Evolutionary conservation across 1,284 basidiomycete species (phyloP).

Genomic region (Ustilago esculenta): DNA sequence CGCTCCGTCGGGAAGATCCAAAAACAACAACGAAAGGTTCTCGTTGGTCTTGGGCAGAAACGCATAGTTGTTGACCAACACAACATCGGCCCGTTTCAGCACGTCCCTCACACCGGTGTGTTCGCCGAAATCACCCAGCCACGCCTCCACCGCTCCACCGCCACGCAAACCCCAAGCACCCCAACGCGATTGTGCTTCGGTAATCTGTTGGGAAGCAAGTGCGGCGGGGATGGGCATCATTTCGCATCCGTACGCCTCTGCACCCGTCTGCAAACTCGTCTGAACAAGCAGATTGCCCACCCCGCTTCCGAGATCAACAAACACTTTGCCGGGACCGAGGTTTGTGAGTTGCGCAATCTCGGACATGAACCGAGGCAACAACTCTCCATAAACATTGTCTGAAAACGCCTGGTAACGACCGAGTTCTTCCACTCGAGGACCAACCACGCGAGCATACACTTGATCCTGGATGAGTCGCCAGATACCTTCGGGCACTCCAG

Average conservation of each 20-base stretch:
- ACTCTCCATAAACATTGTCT: slow-evolving; percentile 68
- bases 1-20: slow-evolving; percentile 71
- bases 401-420: slow-evolving; percentile 69
- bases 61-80: slow-evolving; percentile 72
- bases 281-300: slow-evolving; percentile 73
- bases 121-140: slow-evolving; percentile 71
- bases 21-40: slow-evolving; percentile 71
- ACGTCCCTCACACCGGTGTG: slow-evolving; percentile 64
- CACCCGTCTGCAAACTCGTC: slow-evolving; percentile 71
- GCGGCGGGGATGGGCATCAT: slow-evolving; percentile 70
- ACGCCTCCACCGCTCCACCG: slow-evolving; percentile 67
- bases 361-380: slow-evolving; percentile 68
- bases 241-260: slow-evolving; percentile 70
- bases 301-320: slow-evolving; percentile 72
- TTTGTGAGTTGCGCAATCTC: slow-evolving; percentile 66
- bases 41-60: slow-evolving; percentile 71
- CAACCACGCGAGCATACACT: slow-evolving; percentile 71
- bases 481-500: slow-evolving; percentile 65
- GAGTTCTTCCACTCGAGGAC: slow-evolving; percentile 70
- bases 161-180: slow-evolving; percentile 70
- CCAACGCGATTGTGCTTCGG: slow-evolving; percentile 70
- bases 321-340: slow-evolving; percentile 65
- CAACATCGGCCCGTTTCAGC: slow-evolving; percentile 70
- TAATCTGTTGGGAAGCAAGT: slow-evolving; percentile 70
- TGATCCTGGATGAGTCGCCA: slow-evolving; percentile 71